Percentiles rank a stretch among this genome's conserved stretches.
phyloP scores from a whole-genome alignment of 257 asterid species.

The Thymus quinquecostatus region DNA sequence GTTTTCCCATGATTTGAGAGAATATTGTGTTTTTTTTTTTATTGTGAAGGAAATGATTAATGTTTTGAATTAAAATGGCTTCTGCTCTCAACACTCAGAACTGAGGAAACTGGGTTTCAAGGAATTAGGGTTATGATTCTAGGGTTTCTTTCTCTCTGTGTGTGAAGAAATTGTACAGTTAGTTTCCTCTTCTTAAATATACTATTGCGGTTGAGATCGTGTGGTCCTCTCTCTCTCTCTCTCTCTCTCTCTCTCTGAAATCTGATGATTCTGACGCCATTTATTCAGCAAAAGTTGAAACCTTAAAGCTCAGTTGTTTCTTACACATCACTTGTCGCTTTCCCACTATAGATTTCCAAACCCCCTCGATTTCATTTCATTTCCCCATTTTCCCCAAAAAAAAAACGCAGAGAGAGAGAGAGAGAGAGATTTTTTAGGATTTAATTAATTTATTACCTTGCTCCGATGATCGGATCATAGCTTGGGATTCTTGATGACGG shows the following conservation, averaged over 20 bases:
- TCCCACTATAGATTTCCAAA: conserved; percentile 10
- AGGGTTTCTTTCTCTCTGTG: conserved; percentile 38
- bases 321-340: conserved; percentile 25
- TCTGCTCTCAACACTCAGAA: neutral
- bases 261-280: neutral
- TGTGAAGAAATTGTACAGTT: neutral
- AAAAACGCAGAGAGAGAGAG: too few species aligned
- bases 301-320: conserved; percentile 8
- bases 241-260: neutral
- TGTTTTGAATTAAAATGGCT: neutral
- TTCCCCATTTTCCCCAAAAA: neutral
- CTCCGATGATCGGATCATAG: conserved; percentile 26
- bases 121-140: conserved; percentile 49
- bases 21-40: neutral
- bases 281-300: neutral
- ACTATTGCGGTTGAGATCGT: conserved; percentile 34
- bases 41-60: too few species aligned
- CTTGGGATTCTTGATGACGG: conserved; percentile 44
- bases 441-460: neutral
- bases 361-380: neutral
- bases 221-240: conserved; percentile 34
- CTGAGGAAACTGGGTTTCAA: conserved; percentile 20
- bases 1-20: conserved; percentile 44
- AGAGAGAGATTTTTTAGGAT: too few species aligned
- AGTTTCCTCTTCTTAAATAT: conserved; percentile 17